Percentiles rank a stretch among this genome's conserved stretches.
Evolutionary conservation across 805 yeast species (phyloP).

Genomic region (Spathaspora gorwiae): DNA sequence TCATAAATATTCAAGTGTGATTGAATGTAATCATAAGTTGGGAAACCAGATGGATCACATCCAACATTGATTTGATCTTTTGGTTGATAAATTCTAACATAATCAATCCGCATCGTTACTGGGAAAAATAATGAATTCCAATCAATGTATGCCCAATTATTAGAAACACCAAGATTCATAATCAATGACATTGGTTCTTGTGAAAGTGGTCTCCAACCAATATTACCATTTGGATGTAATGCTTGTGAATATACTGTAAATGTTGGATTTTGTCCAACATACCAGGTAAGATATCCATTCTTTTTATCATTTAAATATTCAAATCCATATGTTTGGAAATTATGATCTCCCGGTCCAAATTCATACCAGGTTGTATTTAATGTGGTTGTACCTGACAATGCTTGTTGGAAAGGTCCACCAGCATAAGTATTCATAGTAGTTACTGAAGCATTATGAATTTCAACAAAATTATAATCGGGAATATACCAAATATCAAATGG

Average conservation of each 20-base stretch:
- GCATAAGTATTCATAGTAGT: slow-evolving; percentile 82
- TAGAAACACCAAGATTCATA: slow-evolving; percentile 85
- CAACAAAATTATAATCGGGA: slow-evolving; percentile 81
- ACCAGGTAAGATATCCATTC: slow-evolving; percentile 80
- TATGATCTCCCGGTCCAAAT: slow-evolving; percentile 41
- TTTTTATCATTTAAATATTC: slow-evolving; percentile 66
- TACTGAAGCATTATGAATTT: slow-evolving; percentile 60
- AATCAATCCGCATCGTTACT: slow-evolving; percentile 68
- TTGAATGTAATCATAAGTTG: slow-evolving; percentile 80
- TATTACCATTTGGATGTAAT: slow-evolving; percentile 85
- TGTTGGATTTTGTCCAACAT: slow-evolving; percentile 76
- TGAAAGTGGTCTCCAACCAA: slow-evolving; percentile 75
- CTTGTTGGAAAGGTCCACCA: slow-evolving; percentile 95
- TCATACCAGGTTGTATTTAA: slow-evolving; percentile 83
- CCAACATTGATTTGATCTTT: slow-evolving; percentile 52
- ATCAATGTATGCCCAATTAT: slow-evolving; percentile 90
- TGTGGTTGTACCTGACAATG: slow-evolving; percentile 77
- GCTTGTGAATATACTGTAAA: slow-evolving; percentile 70
- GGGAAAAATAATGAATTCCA: slow-evolving; percentile 85
- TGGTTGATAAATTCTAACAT: slow-evolving; percentile 92
- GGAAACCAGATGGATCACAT: slow-evolving; percentile 84
- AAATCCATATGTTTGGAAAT: slow-evolving; percentile 70
- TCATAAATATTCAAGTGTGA: slow-evolving; percentile 64
- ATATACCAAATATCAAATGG: slow-evolving; percentile 93
- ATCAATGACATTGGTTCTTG: slow-evolving; percentile 92